Evolutionary conservation across 441 rosid genomes (phyloP), one percentile per base, ranked within the genome.

Genomic region (Gossypium trilobum): DNA sequence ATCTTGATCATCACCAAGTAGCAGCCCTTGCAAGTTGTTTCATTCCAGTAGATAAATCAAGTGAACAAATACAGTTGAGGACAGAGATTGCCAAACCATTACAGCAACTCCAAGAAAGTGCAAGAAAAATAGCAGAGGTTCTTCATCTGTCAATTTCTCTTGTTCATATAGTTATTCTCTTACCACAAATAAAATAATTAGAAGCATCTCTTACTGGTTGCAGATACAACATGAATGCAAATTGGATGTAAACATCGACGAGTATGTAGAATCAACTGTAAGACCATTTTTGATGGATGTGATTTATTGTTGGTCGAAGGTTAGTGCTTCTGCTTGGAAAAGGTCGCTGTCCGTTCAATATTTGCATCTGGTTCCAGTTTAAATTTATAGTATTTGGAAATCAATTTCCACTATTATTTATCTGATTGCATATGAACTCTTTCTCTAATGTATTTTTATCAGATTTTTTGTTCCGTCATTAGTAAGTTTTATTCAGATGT

Each of bases 11-110:
- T 82, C 97, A 94, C 79, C 95, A 92, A 84, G 91, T 94, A 73
- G 99, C 97, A n/a, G 91, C 99, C 56, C 94, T 94, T 78, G 96
- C 97, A 70, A 94, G 99, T 83, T 94, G 99, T 86, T 94, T 94
- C 87, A 94, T 94, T 80, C 99, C 97, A 4, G 97, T 93, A 11
- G 99, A 94, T 72, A 94, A 90, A 83, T 92, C 99, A 52, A 88
- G 73, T 75, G 97, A 94, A 79, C 95, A 92, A 79, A 84, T 85
- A 74, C 87, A 89, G 50, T 83, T 94, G 86, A 88, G 99, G 78
- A 85, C 87, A 25, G 99, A 92, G 82, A 95, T 92, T 78, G 89
- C 89, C 17, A 89, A 86, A 79, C 99, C 99, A 31, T 85, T 94
- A 73, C 99, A 89, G 78, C 97, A 92, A 82, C 99, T 94, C 71